Evolutionary conservation across 306 rosid species (phyloP), one percentile per base, ranked within the genome.

Genomic region (Pterocarpus santalinus): DNA sequence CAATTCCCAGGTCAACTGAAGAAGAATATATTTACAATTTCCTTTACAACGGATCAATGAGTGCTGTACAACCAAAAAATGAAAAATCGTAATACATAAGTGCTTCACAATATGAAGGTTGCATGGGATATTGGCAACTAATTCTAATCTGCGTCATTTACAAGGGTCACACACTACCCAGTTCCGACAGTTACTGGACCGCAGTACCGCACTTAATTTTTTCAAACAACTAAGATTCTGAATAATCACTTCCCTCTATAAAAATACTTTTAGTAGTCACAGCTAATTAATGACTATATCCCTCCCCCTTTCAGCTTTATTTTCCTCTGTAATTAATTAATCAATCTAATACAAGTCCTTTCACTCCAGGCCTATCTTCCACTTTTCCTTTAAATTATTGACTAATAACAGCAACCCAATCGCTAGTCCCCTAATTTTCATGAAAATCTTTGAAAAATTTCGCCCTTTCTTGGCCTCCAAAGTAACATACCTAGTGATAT

Each of bases 401-500:
- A 1, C 53, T 30, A 47, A 62, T 32, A 76, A 60, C 35, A 8
- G 5, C 75, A 32, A 68, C 67, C 51, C 66, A 43, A 55, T 53
- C 2, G 32, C 81, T 60, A 10, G 38, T 78, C 65, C 65, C 46
- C 75, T 64, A 4, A 11, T 53, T 22, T 44, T 30, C 41, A 5
- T 5, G 36, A 30, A 80, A 75, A 57, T 57, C 55, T 8, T 13
- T 16, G 35, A 75, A 32, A 69, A 12, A 38, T 14, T 4, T 70
- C 15, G 15, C 8, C n/a, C 7, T 11, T 52, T 43, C 56, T 53
- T 7, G 69, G 49, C 49, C 47, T 58, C 62, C 60, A 51, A 61
- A 17, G 35, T 28, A 6, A 16, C 33, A 34, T 33, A 34, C 28
- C 61, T 68, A 95, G 85, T 93, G 94, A 77, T 92, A 95, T 39